Evolutionary conservation across 2,329 filamentous ascomycete species (phyloP), one percentile per base, ranked within the genome.

Genomic region (Purpureocillium takamizusanense): DNA sequence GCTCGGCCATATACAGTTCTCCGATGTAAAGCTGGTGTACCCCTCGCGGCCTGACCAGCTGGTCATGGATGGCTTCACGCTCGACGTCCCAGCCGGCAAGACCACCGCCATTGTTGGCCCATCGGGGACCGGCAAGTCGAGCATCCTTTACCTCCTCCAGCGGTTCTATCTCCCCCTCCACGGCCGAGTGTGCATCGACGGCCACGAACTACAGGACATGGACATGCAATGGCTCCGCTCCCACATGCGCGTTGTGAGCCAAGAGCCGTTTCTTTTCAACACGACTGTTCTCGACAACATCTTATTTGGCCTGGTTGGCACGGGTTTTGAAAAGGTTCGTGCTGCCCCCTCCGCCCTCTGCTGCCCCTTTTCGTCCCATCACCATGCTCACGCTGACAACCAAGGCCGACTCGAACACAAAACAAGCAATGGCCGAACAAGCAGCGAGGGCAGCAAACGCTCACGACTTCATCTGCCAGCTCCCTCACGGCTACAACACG

Each of bases 81-180:
- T 82, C 4, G 60, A 52, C 1, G 71, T 83, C 33, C 62, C 69
- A 30, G 66, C 72, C 5, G 76, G 76, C 3, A 78, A 81, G 46
- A 69, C 76, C 1, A 83, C 79, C 0, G 81, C 81, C 2, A 78
- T 86, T n/a, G 81, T 86, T 7, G 82, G 81, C 0, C 70, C 78
- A 1, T 81, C 76, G 3, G 81, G 81, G 0, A 76, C 70, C 4
- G 81, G 82, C 0, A 86, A 86, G 54, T 81, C 76, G 36, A 86
- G 81, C 0, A 72, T 85, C 12, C 71, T 84, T 1, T 78, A 75
- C 0, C 56, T 86, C 2, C 55, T 85, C 3, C 76, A 84, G 50
- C 64, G 80, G 13, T 85, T 79, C 77, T 85, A 84, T 49, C 3
- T 42, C 2, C 49, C 46, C 12, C 11, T 35, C 2, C 31, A 32